Percentiles rank a stretch among this genome's conserved stretches.
Conservation (phyloP, 495 filamentous ascomycete genomes). For the Xylaria curta region DNA sequence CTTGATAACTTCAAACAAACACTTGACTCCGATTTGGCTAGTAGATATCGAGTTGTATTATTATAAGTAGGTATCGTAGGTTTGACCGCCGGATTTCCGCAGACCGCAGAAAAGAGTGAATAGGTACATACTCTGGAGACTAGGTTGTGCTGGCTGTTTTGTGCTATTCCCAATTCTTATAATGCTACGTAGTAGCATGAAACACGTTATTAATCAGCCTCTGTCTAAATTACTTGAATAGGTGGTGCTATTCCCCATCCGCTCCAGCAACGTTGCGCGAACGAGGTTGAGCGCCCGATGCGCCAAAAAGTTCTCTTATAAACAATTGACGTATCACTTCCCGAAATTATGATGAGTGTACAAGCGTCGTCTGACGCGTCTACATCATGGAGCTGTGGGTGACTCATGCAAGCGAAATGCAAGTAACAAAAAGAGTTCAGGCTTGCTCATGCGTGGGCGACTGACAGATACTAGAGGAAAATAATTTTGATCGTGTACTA, state of each 20-base stretch:
- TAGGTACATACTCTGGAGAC: neutral
- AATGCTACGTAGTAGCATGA: neutral
- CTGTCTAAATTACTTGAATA: neutral
- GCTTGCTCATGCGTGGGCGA: neutral
- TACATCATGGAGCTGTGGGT: neutral
- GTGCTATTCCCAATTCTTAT: neutral
- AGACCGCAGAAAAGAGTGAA: conserved; percentile 10
- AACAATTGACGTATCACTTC: conserved; percentile 8
- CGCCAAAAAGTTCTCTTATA: neutral
- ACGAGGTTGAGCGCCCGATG: neutral
- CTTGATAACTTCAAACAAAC: neutral
- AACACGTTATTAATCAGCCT: neutral
- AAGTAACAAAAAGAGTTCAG: neutral
- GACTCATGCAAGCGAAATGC: neutral
- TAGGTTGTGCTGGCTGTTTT: neutral
- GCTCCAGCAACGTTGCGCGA: neutral
- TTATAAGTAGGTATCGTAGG: neutral
- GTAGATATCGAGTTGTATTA: neutral
- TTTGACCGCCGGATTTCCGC: conserved; percentile 3
- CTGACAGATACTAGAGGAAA: neutral
- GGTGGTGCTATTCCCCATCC: neutral
- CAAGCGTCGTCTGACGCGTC: neutral
- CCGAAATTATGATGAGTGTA: neutral
- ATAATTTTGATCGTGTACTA: neutral
- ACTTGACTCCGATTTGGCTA: neutral